Base-by-base conservation (phyloP, 2,329 filamentous ascomycete genomes). In the Cercospora berteroae region DNA sequence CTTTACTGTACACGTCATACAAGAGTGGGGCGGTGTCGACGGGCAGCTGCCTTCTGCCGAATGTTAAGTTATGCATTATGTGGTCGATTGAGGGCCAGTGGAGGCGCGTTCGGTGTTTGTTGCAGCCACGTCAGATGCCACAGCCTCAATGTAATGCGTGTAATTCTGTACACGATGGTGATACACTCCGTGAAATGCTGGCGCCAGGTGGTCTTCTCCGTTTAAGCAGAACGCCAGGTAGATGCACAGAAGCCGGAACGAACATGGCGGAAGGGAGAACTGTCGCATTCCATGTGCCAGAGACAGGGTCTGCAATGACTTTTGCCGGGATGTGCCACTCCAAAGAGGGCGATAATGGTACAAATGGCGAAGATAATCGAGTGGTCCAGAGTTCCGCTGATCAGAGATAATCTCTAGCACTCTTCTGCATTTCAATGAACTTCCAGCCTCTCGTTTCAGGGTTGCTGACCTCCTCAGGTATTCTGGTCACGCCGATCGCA, bases 341-440 rank as follows among this genome's bases (percentile, higher is more conserved):
- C 42, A 10, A 55, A 5, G 16, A 27, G 25, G 59, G 23, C 23
- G 59, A 27, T 50, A 12, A 20, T 61, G 39, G 39, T 61, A 48
- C 36, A 61, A 48, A 20, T 42, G 55, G 55, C 55, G 27, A 33
- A 6, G 55, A 58, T 12, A 13, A 18, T 58, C 55, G 55, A 29
- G 10, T 36, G 55, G 23, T 29, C 59, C 59, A 61, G 39, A 48
- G 10, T 44, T 48, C n/a, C 20, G 20, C 20, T 57, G 44, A 71
- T 88, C 83, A 91, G 72, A 90, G 89, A 75, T 91, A 98, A 82
- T 99, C 95, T 76, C 95, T 88, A 65, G 92, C 94, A 80, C 93
- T 96, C 89, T 99, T 99, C 81, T 99, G 95, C 84, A 99, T 88
- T 83, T 99, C 95, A 77, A 99, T 98, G 80, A 99, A 84, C 76